A percentile compares a stretch with the other conserved stretches of the same genome.
These are phyloP conservation scores for Benincasa hispida DNA, from an alignment of 306 rosid genomes.

Conservation along the genomic window DNA sequence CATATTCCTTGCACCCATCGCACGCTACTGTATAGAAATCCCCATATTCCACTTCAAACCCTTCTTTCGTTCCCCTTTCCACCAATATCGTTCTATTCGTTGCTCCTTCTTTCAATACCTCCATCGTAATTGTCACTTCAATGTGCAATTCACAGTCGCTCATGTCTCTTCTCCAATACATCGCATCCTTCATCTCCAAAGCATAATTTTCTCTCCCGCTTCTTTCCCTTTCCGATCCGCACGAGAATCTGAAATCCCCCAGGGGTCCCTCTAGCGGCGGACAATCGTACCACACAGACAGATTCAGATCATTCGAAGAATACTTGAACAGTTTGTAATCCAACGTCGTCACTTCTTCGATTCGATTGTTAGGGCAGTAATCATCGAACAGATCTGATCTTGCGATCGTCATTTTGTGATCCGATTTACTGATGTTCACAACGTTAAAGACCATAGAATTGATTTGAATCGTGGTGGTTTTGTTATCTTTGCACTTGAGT, in stretches of 20 bases:
- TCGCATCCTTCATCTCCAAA: neutral
- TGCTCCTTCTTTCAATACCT: neutral
- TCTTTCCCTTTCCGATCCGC: neutral
- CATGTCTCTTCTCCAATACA: neutral
- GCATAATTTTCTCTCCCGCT: neutral
- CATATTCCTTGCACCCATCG: neutral
- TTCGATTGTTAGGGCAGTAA: neutral
- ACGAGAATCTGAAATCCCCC: neutral
- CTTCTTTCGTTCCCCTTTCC: neutral
- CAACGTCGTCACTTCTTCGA: neutral
- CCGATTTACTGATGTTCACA: fast-evolving
- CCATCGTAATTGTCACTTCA: neutral
- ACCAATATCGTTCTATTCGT: neutral
- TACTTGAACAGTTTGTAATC: neutral
- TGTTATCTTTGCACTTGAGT: neutral
- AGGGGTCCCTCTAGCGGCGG: fast-evolving
- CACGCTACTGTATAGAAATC: neutral
- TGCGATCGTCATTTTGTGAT: neutral
- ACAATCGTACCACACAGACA: slow-evolving; percentile 12
- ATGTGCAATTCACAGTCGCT: neutral
- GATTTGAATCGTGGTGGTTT: neutral
- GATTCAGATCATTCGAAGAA: neutral
- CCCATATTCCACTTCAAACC: neutral
- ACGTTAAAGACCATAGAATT: neutral
- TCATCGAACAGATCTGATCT: neutral